Percentiles rank a stretch among this genome's conserved stretches.
phyloP scores from a whole-genome alignment of 176 grass and related monocot genomes.

The Dendrocalamus sinicus region DNA sequence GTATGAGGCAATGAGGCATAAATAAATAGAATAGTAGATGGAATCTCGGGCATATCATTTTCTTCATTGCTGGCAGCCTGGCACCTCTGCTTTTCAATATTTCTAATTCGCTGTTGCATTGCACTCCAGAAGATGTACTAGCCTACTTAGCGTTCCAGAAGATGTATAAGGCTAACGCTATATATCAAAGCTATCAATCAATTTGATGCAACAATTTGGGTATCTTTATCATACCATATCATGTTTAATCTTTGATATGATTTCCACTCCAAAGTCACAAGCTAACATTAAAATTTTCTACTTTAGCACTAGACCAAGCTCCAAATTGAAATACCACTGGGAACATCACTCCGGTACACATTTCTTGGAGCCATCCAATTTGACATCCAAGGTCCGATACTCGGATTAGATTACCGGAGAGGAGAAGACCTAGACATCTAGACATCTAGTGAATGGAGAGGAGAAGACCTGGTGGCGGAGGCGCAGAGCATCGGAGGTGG shows the following conservation, averaged over 20 bases:
- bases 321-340: background rate
- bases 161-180: background rate
- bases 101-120: conserved; percentile 82
- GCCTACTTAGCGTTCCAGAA: background rate
- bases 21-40: conserved; percentile 92
- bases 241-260: background rate
- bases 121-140: conserved; percentile 46
- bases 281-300: background rate
- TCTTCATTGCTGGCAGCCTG: conserved; percentile 62
- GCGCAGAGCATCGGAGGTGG: no score
- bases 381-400: background rate
- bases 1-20: conserved; percentile 85
- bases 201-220: background rate
- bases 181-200: conserved; percentile 4
- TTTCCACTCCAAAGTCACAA: conserved; percentile 1
- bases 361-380: conserved; percentile 38
- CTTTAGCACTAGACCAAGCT: conserved; percentile 4
- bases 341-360: background rate
- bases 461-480: no score
- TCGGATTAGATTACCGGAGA: no score
- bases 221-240: conserved; percentile 5
- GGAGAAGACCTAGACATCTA: no score
- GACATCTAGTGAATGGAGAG: no score
- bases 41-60: conserved; percentile 90
- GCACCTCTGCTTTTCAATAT: conserved; percentile 61